Base-by-base conservation (phyloP, 768 basidiomycete species). In the Candolleomyces eurysporus region DNA sequence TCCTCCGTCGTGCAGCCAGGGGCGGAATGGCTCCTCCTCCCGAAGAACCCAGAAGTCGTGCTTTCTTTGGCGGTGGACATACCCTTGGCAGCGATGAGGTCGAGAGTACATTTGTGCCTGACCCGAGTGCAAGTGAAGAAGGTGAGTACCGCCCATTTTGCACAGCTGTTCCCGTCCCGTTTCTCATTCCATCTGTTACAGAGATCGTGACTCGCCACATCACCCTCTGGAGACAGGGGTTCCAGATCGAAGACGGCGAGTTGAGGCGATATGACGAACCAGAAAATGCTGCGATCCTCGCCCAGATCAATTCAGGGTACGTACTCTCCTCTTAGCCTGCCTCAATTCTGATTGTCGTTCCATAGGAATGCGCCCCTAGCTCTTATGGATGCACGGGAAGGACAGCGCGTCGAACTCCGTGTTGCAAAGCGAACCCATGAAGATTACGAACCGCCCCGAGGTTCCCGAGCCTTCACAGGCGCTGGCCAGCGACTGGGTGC, bases 201-300 rank as follows among this genome's bases (percentile, higher is more conserved):
- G 82, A 82, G 60, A 79, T 83, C 3, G 89, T 80, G 0, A 83
- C 87, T 52, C 87, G 96, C 9, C 82, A 84, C 59, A 77, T 98
- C 48, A 95, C 90, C 0, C 92, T 98, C 76, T 98, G 96, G 96
- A 82, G 87, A 45, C 84, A 98, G 62, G 97, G 97, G 0, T 98
- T 97, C 74, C 88, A 88, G 51, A 84, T 98, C 49, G 92, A 97
- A 68, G 92, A 94, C 63, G 93, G 94, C 5, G 87, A 88, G 32
- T 77, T 98, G 58, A 83, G 91, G 83, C 78, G 82, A 21, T 97
- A 97, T 70, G 89, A 91, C 60, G 86, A 95, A 63, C 91, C 92
- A 0, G 79, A 77, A 17, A 87, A 94, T 64, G 79, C 84, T 46
- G 80, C 82, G 57, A 73, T 94, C 11, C 77, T 98, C 7, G 78